Evolutionary conservation across 805 yeast species (phyloP).

Genomic region (Candida broadrunensis): DNA sequence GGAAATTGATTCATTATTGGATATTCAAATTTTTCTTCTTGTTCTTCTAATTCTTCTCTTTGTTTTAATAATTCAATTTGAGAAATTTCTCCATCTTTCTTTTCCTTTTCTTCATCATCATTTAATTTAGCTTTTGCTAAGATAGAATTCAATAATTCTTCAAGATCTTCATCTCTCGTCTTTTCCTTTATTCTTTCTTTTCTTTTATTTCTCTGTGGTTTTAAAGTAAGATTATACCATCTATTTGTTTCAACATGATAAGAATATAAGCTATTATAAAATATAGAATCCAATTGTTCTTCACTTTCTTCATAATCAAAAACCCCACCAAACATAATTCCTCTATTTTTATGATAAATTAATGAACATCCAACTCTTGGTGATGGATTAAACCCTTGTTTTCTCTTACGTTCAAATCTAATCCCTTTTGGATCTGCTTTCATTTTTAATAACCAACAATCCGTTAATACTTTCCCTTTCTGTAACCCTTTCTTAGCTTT

Average conservation of each 20-base stretch:
- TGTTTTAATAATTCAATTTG: conserved; percentile 34
- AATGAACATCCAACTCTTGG: conserved; percentile 94
- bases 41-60: conserved; percentile 38
- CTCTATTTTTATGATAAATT: conserved; percentile 87
- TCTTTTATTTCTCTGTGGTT: conserved; percentile 57
- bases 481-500: conserved; percentile 86
- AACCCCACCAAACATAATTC: conserved; percentile 93
- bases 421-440: conserved; percentile 72
- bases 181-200: conserved; percentile 39
- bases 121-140: conserved; percentile 69
- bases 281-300: conserved; percentile 80
- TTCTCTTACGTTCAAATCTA: conserved; percentile 86
- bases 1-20: conserved; percentile 66
- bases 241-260: conserved; percentile 84
- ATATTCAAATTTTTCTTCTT: conserved; percentile 43
- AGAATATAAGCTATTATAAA: conserved; percentile 75
- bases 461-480: conserved; percentile 85
- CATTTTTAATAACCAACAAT: conserved; percentile 86
- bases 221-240: conserved; percentile 74
- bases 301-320: conserved; percentile 94
- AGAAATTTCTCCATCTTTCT: conserved; percentile 29
- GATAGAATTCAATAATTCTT: conserved; percentile 72
- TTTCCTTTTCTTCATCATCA: conserved; percentile 45
- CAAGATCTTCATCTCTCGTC: conserved; percentile 74
- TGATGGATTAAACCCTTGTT: conserved; percentile 86